Conservation (phyloP, 192 early-diverging fungal genomes). For the Coemansia sp. region DNA sequence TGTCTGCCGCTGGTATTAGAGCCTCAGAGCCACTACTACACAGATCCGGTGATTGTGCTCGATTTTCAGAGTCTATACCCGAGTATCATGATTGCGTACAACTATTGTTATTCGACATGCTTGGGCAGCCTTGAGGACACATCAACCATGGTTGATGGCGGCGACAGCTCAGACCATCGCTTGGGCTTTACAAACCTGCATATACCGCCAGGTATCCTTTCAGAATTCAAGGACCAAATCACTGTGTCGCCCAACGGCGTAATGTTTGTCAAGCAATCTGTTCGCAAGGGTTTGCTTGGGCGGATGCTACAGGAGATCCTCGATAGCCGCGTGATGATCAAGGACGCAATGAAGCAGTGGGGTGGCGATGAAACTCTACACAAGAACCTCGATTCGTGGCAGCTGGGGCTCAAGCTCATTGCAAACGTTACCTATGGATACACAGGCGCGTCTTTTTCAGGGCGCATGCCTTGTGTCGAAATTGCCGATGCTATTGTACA, state of each 20-base stretch:
- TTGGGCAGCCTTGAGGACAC: slow-evolving; percentile 59
- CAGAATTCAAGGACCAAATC: slow-evolving; percentile 66
- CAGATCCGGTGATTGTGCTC: slow-evolving; percentile 80
- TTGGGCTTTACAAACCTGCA: slow-evolving; percentile 68
- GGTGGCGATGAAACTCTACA: slow-evolving; percentile 43
- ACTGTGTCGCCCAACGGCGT: slow-evolving; percentile 80
- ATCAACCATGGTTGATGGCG: slow-evolving; percentile 7
- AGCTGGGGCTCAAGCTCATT: slow-evolving; percentile 85
- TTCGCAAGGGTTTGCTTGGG: slow-evolving; percentile 76
- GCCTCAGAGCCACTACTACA: slow-evolving; percentile 80
- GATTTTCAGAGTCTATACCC: slow-evolving; percentile 96
- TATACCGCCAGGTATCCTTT: slow-evolving; percentile 64
- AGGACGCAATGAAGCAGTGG: slow-evolving; percentile 75
- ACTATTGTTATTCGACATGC: slow-evolving; percentile 93
- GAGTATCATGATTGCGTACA: slow-evolving; percentile 95
- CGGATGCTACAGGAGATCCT: slow-evolving; percentile 85
- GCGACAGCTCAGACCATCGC: slow-evolving; percentile 33
- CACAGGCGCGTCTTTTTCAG: slow-evolving; percentile 78
- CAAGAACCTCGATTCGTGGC: slow-evolving; percentile 76
- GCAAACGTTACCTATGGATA: slow-evolving; percentile 96
- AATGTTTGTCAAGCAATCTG: slow-evolving; percentile 80
- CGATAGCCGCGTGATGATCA: slow-evolving; percentile 90
- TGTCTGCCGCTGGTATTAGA: slow-evolving; percentile 90
- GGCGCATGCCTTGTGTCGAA: slow-evolving; percentile 86
- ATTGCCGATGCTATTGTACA: slow-evolving; percentile 92